Conservation (phyloP, 2,329 filamentous ascomycete genomes). For the Macrophomina tecta region DNA sequence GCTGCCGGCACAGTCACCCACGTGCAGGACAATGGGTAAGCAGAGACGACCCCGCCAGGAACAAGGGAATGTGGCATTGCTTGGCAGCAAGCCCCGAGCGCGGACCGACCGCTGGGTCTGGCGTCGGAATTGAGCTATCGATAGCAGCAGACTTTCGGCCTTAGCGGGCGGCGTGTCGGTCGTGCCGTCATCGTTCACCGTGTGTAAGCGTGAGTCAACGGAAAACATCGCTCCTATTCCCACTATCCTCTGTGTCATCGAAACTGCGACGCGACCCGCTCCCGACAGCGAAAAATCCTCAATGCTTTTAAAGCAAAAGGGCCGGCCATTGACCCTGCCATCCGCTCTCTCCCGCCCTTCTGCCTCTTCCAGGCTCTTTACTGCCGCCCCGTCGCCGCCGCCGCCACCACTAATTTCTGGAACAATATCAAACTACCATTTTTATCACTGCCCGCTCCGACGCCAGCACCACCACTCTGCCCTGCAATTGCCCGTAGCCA, state of each 20-base stretch:
- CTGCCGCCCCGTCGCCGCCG: not conserved
- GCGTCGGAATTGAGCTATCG: not conserved
- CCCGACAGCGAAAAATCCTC: not conserved
- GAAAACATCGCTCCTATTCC: conserved; percentile 14
- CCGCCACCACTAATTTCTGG: not conserved
- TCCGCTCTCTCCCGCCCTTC: not conserved
- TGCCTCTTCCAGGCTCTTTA: not conserved
- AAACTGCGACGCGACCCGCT: not conserved
- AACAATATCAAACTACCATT: not conserved
- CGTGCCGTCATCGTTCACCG: not conserved
- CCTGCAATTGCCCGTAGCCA: too few species aligned
- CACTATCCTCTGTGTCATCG: conserved; percentile 10
- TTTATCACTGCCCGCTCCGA: too few species aligned
- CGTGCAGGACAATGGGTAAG: too few species aligned
- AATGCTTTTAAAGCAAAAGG: not conserved
- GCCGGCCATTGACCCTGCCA: conserved; percentile 1
- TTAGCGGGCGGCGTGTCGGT: not conserved
- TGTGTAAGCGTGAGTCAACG: conserved; percentile 16
- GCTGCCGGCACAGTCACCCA: too few species aligned
- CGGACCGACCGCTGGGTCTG: not conserved
- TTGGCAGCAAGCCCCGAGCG: not conserved
- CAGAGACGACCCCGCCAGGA: not conserved
- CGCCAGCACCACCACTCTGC: not conserved
- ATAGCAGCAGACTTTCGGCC: not conserved
- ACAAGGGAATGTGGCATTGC: conserved; percentile 11